Base-by-base conservation (phyloP, 345 rosid genomes). In the Eucalyptus regnans region DNA sequence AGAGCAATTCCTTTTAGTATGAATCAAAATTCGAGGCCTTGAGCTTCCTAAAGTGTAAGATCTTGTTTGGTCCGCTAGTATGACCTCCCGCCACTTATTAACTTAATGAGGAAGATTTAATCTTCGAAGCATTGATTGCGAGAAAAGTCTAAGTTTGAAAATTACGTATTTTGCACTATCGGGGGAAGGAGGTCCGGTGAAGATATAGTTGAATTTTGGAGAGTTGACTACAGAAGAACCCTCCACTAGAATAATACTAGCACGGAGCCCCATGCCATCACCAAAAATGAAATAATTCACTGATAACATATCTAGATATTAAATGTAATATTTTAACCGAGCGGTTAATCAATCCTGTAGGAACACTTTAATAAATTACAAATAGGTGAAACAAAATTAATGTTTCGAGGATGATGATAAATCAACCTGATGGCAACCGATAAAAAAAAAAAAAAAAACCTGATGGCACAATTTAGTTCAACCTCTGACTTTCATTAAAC, bases 331-430 rank as follows among this genome's bases (percentile, higher is more conserved):
- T n/a, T 64, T 64, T 14, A 31, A n/a, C 41, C 9, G 76, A n/a
- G 0, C 1, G 41, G 18, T n/a, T 64, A 14, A 64, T 66, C 41
- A 14, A 17, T 16, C 79, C 17, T 15, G 41, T 0, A 0, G 6
- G 18, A n/a, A 15, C 20, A 66, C 20, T 66, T 66, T 31, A 66
- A 31, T n/a, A 66, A 66, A n/a, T 66, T 31, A n/a, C 8, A 66
- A 66, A n/a, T 0, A 4, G 41, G 41, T 7, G 15, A 66, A 60
- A 20, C 25, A 62, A 62, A 62, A 3, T 29, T 25, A 56, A 56
- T 56, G 29, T 25, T 56, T 56, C 12, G 16, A 62, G 68, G 68
- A 62, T 62, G 68, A 62, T 27, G 68, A 29, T 27, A 9, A 62
- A 29, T 62, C 31, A 12, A 62, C 33, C 22, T 1, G 11, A 66